Conservation (phyloP, 495 filamentous ascomycete species). For the Tetracladium setigerum region DNA sequence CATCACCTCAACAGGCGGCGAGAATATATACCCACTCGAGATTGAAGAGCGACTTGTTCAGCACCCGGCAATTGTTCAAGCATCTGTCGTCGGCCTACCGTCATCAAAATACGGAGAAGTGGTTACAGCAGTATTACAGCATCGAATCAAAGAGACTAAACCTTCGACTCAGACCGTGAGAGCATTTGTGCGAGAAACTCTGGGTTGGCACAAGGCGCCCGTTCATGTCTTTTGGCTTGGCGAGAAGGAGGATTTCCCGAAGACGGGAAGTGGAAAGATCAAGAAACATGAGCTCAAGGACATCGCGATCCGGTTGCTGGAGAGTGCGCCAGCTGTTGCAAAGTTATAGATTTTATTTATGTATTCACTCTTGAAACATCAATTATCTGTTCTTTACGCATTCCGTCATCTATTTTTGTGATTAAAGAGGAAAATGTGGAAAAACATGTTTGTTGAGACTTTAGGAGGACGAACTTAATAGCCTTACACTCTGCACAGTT, state of each 20-base stretch:
- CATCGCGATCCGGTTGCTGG: conserved; percentile 33
- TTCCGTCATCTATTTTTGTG: no score
- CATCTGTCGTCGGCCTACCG: conserved; percentile 56
- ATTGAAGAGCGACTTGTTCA: conserved; percentile 59
- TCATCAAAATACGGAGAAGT: conserved; percentile 60
- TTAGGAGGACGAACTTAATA: no score
- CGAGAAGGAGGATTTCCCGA: conserved; percentile 45
- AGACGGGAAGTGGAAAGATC: conserved; percentile 67
- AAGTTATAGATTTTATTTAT: no score
- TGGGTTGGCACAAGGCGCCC: conserved; percentile 63
- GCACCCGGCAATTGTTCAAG: conserved; percentile 46
- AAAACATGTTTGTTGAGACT: no score
- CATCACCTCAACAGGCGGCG: conserved; percentile 31
- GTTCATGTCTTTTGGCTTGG: conserved; percentile 60
- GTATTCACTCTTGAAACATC: no score
- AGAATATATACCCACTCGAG: conserved; percentile 63
- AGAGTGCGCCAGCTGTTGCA: no score
- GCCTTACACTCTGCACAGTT: no score
- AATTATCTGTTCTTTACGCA: no score
- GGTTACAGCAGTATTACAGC: conserved; percentile 52
- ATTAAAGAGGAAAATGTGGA: no score
- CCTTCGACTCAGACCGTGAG: conserved; percentile 39
- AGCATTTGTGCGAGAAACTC: conserved; percentile 49
- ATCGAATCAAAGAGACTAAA: conserved; percentile 17
- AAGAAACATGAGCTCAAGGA: conserved; percentile 59